Conservation (phyloP, 768 basidiomycete genomes). For the Atractiella rhizophila region DNA sequence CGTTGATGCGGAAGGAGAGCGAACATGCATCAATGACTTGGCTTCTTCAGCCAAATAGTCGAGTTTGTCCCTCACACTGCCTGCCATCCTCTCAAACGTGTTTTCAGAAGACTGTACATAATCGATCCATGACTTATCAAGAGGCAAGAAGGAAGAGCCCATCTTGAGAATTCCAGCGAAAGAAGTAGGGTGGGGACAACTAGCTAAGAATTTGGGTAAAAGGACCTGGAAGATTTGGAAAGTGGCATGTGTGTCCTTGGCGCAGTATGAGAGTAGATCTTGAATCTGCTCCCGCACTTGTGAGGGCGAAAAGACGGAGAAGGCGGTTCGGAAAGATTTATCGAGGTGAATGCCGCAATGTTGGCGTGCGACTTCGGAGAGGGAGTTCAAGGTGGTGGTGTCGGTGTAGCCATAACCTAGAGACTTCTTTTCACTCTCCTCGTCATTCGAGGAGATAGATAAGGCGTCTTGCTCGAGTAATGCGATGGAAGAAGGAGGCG, state of each 20-base stretch:
- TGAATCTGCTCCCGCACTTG: constrained; percentile 9
- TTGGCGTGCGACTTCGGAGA: constrained; percentile 69
- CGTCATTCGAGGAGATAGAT: constrained; percentile 22
- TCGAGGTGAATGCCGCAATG: constrained; percentile 59
- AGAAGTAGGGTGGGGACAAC: constrained; percentile 74
- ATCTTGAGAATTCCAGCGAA: constrained; percentile 76
- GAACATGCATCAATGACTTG: constrained; percentile 25
- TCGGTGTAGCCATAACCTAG: constrained; percentile 23
- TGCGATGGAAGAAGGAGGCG: constrained; percentile 9
- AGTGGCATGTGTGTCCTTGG: constrained; percentile 57
- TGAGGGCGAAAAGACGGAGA: constrained; percentile 34
- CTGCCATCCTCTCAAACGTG: constrained; percentile 44
- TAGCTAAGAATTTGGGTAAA: constrained; percentile 51
- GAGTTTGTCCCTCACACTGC: constrained; percentile 36
- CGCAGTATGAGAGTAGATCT: constrained; percentile 47
- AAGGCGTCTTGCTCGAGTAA: not conserved
- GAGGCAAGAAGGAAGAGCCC: constrained; percentile 73
- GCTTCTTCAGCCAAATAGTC: constrained; percentile 41
- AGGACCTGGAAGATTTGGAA: constrained; percentile 51
- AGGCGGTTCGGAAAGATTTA: constrained; percentile 51
- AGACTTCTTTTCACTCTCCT: constrained; percentile 16
- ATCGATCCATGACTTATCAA: constrained; percentile 65
- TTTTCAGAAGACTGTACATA: constrained; percentile 56
- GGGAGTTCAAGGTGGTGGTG: constrained; percentile 67
- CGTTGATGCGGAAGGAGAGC: no score